These are phyloP conservation scores for Phyllosticta ampelicida DNA, from an alignment of 2,329 filamentous ascomycete species.

Conservation along the genomic window DNA sequence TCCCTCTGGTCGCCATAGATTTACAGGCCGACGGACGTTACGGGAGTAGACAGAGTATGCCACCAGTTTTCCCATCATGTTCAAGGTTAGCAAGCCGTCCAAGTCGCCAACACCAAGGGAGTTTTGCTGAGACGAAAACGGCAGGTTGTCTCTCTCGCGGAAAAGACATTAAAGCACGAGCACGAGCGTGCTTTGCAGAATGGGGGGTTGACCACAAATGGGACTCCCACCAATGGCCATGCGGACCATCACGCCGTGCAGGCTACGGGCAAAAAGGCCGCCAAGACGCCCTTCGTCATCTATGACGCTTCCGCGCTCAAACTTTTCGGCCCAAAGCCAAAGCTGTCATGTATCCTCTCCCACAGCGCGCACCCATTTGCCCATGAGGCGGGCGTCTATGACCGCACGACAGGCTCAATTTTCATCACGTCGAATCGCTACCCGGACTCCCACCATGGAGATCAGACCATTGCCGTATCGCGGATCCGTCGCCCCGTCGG, in stretches of 20 bases:
- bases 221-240: not conserved
- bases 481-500: conserved; percentile 6
- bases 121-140: not conserved
- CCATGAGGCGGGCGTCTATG: conserved; percentile 37
- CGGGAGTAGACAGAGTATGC: not conserved
- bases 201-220: not conserved
- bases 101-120: not conserved
- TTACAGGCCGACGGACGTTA: not conserved
- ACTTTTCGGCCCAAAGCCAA: not conserved
- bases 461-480: conserved; percentile 15
- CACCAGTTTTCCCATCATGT: not conserved
- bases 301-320: not conserved
- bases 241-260: not conserved
- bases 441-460: conserved; percentile 11
- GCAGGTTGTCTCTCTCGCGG: not conserved
- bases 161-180: not conserved
- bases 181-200: not conserved
- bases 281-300: not conserved
- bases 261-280: not conserved
- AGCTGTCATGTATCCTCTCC: conserved; percentile 21
- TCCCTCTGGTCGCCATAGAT: not conserved
- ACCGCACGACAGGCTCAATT: conserved; percentile 21
- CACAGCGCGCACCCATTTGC: conserved; percentile 30
- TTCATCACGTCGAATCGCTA: conserved; percentile 31
- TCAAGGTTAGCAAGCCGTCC: not conserved